A percentile compares a stretch with the other conserved stretches of the same genome.
Conservation (phyloP, 176 grass and related monocot genomes). For the Thalia dealbata region DNA sequence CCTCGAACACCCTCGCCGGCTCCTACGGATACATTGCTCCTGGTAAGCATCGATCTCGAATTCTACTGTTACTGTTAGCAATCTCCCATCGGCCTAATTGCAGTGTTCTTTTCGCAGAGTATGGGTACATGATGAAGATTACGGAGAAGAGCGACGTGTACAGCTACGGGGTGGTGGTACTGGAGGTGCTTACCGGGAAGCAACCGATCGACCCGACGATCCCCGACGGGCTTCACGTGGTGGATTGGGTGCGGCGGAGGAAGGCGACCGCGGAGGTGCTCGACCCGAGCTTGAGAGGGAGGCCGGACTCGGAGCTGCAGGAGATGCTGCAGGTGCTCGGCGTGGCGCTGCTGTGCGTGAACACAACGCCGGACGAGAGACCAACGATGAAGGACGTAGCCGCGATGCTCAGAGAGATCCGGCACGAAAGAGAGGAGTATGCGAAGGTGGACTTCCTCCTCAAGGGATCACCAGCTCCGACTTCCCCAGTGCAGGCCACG, state of each 20-base stretch:
- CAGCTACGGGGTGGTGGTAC: conserved; percentile 93
- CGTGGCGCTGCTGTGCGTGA: conserved; percentile 79
- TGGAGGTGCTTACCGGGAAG: conserved; percentile 87
- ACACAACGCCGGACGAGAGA: conserved; percentile 52
- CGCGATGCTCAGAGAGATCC: conserved; percentile 80
- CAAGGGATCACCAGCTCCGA: conserved; percentile 30
- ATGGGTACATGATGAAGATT: conserved; percentile 97
- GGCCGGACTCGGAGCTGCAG: conserved; percentile 46
- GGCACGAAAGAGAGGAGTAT: conserved; percentile 62
- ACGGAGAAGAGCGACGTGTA: conserved; percentile 96
- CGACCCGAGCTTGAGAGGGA: conserved; percentile 41
- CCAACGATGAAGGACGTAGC: conserved; percentile 91
- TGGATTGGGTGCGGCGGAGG: conserved; percentile 72
- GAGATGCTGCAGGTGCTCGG: conserved; percentile 88
- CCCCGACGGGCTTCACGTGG: conserved; percentile 61
- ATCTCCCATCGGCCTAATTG: neutral
- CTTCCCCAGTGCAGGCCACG: neutral
- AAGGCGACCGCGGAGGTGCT: conserved; percentile 45
- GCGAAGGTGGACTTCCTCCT: conserved; percentile 54
- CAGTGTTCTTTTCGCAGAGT: conserved; percentile 39
- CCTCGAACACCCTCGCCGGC: conserved; percentile 87
- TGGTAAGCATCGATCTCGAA: conserved; percentile 25
- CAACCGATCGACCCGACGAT: conserved; percentile 91
- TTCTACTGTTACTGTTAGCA: neutral
- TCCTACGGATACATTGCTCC: conserved; percentile 96